Conservation (phyloP, 1,284 basidiomycete species). For the Ganoderma lucidum region DNA sequence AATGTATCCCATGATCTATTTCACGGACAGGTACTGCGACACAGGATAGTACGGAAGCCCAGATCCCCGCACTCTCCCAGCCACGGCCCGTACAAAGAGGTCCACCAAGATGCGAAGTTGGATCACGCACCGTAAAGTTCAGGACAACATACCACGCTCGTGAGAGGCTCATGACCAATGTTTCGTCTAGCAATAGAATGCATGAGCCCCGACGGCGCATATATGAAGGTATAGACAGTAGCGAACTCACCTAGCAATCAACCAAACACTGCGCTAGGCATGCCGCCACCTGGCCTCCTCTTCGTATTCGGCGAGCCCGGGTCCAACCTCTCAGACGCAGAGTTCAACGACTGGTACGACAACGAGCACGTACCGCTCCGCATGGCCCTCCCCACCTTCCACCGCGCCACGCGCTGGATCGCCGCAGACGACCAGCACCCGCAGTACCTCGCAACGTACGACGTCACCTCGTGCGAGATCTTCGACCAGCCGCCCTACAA, state of each 20-base stretch:
- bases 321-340: constrained; percentile 35
- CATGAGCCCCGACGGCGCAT: background rate
- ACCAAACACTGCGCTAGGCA: background rate
- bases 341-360: constrained; percentile 64
- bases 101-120: background rate
- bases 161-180: constrained; percentile 1
- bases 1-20: background rate
- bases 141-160: background rate
- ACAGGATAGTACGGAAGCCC: background rate
- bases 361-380: constrained; percentile 71
- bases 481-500: constrained; percentile 59
- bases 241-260: background rate
- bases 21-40: background rate
- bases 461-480: constrained; percentile 55
- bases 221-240: background rate
- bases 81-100: background rate
- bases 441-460: constrained; percentile 64
- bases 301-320: constrained; percentile 43
- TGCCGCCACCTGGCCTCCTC: constrained; percentile 34
- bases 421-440: constrained; percentile 52
- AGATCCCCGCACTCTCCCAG: background rate
- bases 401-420: constrained; percentile 58
- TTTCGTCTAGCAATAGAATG: background rate
- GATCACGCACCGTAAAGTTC: background rate
- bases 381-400: constrained; percentile 59